Percentiles rank a stretch among this genome's conserved stretches.
Conservation (phyloP, 2,329 filamentous ascomycete genomes). For the Claviceps paspali region DNA sequence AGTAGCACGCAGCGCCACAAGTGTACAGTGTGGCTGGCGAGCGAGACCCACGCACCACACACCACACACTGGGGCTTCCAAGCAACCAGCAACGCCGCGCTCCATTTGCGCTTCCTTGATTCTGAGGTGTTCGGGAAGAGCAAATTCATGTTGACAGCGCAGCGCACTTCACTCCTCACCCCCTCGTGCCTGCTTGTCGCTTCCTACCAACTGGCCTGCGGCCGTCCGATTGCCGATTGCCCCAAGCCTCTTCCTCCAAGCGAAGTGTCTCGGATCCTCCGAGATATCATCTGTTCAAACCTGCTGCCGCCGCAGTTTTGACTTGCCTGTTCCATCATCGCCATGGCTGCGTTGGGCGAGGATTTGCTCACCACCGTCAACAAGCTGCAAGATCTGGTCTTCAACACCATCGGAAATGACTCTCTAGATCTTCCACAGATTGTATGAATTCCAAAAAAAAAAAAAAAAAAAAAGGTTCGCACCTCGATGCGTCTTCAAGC, state of each 20-base stretch:
- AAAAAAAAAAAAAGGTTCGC: too few species aligned
- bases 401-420: slow-evolving; percentile 99
- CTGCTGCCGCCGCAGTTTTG: slow-evolving; percentile 1
- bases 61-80: too few species aligned
- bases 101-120: slow-evolving; percentile 3
- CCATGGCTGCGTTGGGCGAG: slow-evolving; percentile 89
- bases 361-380: slow-evolving; percentile 92
- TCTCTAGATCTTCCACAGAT: slow-evolving; percentile 96
- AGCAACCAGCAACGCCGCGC: too few species aligned
- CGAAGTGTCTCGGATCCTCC: neutral
- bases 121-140: slow-evolving; percentile 3
- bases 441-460: slow-evolving; percentile 53
- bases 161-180: slow-evolving; percentile 2
- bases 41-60: too few species aligned
- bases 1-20: too few species aligned
- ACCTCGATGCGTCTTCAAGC: too few species aligned
- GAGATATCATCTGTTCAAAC: neutral
- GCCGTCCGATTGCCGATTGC: neutral
- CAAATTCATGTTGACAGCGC: slow-evolving; percentile 6
- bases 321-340: slow-evolving; percentile 10
- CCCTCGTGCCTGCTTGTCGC: slow-evolving; percentile 1
- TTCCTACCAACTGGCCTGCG: slow-evolving; percentile 2
- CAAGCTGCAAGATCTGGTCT: slow-evolving; percentile 95
- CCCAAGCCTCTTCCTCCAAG: neutral
- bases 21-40: too few species aligned